Evolutionary conservation across 352 stramenopile species (phyloP), one percentile per base, ranked within the genome.

Genomic region (Phytophthora aleatoria): DNA sequence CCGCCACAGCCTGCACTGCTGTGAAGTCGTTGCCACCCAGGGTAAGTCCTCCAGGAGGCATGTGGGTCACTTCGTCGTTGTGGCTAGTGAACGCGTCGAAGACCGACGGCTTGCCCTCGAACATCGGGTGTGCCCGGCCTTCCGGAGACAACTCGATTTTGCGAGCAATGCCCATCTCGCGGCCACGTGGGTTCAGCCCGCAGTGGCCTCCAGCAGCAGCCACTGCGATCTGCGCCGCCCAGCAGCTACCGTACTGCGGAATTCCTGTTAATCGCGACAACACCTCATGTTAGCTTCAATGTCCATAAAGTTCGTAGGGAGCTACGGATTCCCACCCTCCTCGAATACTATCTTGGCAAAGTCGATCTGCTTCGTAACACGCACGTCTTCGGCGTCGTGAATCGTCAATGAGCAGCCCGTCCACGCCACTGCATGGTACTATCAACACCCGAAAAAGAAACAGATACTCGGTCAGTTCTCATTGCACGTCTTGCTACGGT

Each of bases 31-130:
- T 94, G 26, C 77, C 70, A 7, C 79, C 71, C 20, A 94, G 76
- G 13, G 69, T 36, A 13, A 94, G 69, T n/a, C 79, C 77, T 27
- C 83, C 81, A 16, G 77, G 70, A 16, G 72, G 76, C 59, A 92
- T 78, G 74, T 92, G 80, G 41, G 84, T 92, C 59, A 92, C 75
- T 70, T 94, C 82, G 57, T 94, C 86, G 51, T 91, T 90, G 69
- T 94, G 86, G 65, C 80, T 91, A 50, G 77, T 91, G 66, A 92
- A 92, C 13, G 82, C 83, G 42, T 91, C 83, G 68, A 92, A 94
- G 24, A 94, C 86, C 9, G 71, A 81, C 41, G 86, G 81, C 44
- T 92, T 92, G 58, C 84, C 84, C 33, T 94, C 83, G 54, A 81
- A 94, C 83, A 94, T 91, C 11, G 85, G 83, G 64, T 94, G 85